Percentiles rank a stretch among this genome's conserved stretches.
Conservation (phyloP, 176 grass and related monocot genomes). For the Panicum miliaceum region DNA sequence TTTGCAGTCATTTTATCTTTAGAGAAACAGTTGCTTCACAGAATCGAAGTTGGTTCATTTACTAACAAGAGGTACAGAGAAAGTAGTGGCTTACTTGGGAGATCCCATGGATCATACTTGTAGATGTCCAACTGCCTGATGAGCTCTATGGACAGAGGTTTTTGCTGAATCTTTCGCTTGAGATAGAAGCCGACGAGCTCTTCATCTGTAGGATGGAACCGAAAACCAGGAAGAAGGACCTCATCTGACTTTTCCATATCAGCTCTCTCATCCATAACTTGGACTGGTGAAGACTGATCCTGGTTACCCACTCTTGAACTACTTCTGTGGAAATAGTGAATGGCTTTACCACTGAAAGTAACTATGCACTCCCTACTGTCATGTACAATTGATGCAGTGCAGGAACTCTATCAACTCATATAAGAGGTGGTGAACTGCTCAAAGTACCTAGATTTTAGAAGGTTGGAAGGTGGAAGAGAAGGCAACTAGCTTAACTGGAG, state of each 20-base stretch:
- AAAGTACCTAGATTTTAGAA: not conserved
- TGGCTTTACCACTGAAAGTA: not conserved
- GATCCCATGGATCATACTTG: conserved; percentile 80
- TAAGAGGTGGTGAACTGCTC: not conserved
- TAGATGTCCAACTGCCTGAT: conserved; percentile 73
- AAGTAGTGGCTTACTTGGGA: conserved; percentile 60
- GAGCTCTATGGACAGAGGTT: conserved; percentile 62
- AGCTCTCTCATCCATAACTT: conserved; percentile 53
- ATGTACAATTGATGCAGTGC: not conserved
- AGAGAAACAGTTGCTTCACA: not conserved
- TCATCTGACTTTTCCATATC: conserved; percentile 60
- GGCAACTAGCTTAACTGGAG: conserved; percentile 3
- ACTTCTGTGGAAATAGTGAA: conserved; percentile 38
- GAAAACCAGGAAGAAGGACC: conserved; percentile 64
- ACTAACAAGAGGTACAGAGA: conserved; percentile 17
- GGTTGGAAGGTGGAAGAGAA: not conserved
- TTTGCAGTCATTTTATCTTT: conserved; percentile 21
- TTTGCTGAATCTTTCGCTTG: conserved; percentile 69
- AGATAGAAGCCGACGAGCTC: conserved; percentile 67
- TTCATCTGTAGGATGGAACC: conserved; percentile 81
- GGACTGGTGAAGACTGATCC: conserved; percentile 8
- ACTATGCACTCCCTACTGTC: conserved; percentile 7
- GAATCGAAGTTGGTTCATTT: conserved; percentile 22
- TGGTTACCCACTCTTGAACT: conserved; percentile 24
- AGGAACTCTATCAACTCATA: conserved; percentile 2